These are phyloP conservation scores for Gnomoniopsis sp. DNA, from an alignment of 2,329 filamentous ascomycete genomes.

Conservation along the genomic window DNA sequence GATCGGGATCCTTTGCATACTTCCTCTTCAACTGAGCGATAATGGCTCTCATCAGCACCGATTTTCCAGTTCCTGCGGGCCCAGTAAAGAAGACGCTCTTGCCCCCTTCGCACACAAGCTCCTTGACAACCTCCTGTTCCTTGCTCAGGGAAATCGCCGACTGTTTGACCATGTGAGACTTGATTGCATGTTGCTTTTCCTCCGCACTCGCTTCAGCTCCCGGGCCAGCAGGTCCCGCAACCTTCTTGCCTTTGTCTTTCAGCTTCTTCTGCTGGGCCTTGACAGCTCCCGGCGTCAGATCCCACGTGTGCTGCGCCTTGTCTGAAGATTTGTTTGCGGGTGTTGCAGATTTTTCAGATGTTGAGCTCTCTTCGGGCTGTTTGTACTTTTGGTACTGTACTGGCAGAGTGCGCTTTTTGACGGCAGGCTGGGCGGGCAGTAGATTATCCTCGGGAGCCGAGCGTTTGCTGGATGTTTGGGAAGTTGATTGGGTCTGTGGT, in stretches of 20 bases:
- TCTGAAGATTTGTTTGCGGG: slow-evolving; percentile 32
- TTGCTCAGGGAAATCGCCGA: slow-evolving; percentile 70
- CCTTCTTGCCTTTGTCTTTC: slow-evolving; percentile 57
- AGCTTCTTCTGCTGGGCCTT: slow-evolving; percentile 76
- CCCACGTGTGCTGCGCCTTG: slow-evolving; percentile 54
- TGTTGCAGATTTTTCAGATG: slow-evolving; percentile 22
- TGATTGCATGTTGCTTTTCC: slow-evolving; percentile 40
- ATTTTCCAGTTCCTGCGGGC: slow-evolving; percentile 95
- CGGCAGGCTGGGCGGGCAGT: slow-evolving; percentile 28
- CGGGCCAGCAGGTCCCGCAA: slow-evolving; percentile 25
- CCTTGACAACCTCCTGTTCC: slow-evolving; percentile 81
- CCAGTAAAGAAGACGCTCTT: slow-evolving; percentile 98
- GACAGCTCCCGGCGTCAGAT: slow-evolving; percentile 68
- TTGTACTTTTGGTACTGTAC: slow-evolving; percentile 33
- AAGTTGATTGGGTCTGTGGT: slow-evolving; percentile 28
- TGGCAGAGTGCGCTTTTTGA: slow-evolving; percentile 67
- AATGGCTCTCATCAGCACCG: slow-evolving; percentile 88
- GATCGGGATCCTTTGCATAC: slow-evolving; percentile 71
- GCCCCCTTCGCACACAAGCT: slow-evolving; percentile 73
- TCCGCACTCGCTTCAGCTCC: slow-evolving; percentile 40
- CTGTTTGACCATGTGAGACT: slow-evolving; percentile 35
- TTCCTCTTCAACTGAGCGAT: slow-evolving; percentile 78
- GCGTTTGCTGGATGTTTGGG: slow-evolving; percentile 38
- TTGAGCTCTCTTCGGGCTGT: slow-evolving; percentile 29
- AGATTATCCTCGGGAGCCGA: slow-evolving; percentile 32